Percentiles rank a stretch among this genome's conserved stretches.
Evolutionary conservation across 2,329 filamentous ascomycete genomes (phyloP).

Genomic region (Aspergillus persii): DNA sequence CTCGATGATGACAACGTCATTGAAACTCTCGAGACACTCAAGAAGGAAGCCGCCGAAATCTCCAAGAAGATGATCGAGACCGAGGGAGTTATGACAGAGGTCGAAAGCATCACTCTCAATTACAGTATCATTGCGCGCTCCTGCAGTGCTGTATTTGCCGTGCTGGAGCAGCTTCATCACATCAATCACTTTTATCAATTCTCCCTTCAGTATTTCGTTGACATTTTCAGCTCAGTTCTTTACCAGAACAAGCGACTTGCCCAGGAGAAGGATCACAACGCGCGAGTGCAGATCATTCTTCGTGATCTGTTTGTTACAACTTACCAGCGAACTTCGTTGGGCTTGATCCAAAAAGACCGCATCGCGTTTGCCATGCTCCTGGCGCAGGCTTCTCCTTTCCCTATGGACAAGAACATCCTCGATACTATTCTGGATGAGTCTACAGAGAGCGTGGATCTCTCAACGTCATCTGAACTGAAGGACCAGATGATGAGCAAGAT

Average conservation of each 20-base stretch:
- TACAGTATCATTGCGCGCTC: constrained; percentile 92
- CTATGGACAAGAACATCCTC: constrained; percentile 87
- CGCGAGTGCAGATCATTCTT: constrained; percentile 84
- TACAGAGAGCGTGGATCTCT: constrained; percentile 74
- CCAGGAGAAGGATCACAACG: constrained; percentile 70
- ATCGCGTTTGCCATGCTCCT: constrained; percentile 93
- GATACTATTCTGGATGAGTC: constrained; percentile 80
- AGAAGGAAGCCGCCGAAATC: constrained; percentile 96
- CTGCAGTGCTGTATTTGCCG: constrained; percentile 95
- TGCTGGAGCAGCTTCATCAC: constrained; percentile 94
- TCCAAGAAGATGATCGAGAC: constrained; percentile 95
- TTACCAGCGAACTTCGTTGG: constrained; percentile 90
- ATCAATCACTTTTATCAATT: constrained; percentile 99
- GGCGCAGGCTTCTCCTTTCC: constrained; percentile 91
- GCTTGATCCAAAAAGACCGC: constrained; percentile 87
- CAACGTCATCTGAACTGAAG: constrained; percentile 61
- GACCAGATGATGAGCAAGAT: constrained; percentile 69
- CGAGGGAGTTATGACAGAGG: constrained; percentile 96
- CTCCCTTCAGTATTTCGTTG: constrained; percentile 94
- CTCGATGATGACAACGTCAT: constrained; percentile 98
- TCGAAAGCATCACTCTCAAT: constrained; percentile 90
- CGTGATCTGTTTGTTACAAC: constrained; percentile 86
- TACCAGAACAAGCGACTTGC: constrained; percentile 73
- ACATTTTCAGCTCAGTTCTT: constrained; percentile 93
- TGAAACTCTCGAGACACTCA: constrained; percentile 93